These are phyloP conservation scores for Cucurbita argyrosperma DNA, from an alignment of 306 rosid species.

Conservation along the genomic window DNA sequence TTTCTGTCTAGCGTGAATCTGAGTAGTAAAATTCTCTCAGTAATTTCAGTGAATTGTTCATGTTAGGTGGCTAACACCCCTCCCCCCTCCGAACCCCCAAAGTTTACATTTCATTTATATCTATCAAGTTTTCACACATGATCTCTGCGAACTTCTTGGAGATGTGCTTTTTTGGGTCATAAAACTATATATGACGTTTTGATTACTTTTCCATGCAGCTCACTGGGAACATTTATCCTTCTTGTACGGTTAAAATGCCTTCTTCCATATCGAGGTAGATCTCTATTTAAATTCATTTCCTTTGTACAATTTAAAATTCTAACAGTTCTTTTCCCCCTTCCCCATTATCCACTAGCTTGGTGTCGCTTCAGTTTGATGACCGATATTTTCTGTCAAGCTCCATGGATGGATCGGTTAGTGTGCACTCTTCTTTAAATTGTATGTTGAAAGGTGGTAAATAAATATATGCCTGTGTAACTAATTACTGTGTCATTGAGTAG, in stretches of 20 bases:
- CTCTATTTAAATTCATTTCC: neutral
- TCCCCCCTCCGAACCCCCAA: neutral
- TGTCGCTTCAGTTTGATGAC: slow-evolving; percentile 65
- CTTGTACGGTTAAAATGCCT: slow-evolving; percentile 54
- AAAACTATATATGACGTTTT: neutral
- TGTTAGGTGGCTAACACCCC: neutral
- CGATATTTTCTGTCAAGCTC: slow-evolving; percentile 86
- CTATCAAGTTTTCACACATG: neutral
- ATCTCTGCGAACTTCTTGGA: neutral
- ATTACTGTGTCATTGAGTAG: neutral
- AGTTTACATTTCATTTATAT: neutral
- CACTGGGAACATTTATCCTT: slow-evolving; percentile 42
- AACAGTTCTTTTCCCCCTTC: neutral
- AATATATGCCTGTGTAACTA: neutral
- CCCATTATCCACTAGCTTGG: slow-evolving; percentile 27
- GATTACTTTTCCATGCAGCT: slow-evolving; percentile 30
- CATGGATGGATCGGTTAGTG: slow-evolving; percentile 95
- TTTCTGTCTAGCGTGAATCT: neutral
- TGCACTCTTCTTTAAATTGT: slow-evolving; percentile 8
- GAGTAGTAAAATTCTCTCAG: neutral
- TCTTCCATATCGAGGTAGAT: slow-evolving; percentile 63
- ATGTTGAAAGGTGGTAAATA: neutral
- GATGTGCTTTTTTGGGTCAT: neutral
- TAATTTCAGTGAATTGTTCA: neutral
- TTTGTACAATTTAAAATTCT: neutral